Conservation (phyloP, 208 protist genomes). For the Crithidia sp. region DNA sequence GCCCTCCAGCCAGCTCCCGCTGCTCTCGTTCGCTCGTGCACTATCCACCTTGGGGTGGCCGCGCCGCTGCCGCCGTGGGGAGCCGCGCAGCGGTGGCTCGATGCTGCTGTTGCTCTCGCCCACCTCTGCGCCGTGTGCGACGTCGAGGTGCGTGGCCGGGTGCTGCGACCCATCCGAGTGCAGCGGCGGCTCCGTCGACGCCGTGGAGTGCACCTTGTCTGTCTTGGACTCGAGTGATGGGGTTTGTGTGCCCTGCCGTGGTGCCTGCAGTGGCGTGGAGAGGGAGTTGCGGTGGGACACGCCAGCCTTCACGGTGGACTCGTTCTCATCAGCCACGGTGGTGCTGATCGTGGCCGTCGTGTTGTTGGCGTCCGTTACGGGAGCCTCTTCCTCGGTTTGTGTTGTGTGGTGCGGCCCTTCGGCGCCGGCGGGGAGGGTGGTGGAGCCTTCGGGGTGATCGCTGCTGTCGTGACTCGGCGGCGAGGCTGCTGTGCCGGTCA, state of each 20-base stretch:
- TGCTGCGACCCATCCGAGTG: not conserved
- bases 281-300: too few species aligned
- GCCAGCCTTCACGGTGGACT: too few species aligned
- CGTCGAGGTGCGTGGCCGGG: not conserved
- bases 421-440: slow-evolving; percentile 2
- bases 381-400: not conserved
- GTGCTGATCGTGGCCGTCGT: not conserved
- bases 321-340: not conserved
- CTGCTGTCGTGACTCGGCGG: not conserved
- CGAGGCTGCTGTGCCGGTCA: not conserved
- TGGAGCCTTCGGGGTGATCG: slow-evolving; percentile 2
- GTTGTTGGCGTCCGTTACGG: not conserved
- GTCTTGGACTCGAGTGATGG: too few species aligned
- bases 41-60: not conserved
- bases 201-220: not conserved
- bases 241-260: not conserved
- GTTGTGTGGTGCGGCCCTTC: slow-evolving; percentile 1
- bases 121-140: not conserved
- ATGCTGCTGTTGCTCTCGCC: slow-evolving; percentile 17
- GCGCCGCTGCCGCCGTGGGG: not conserved
- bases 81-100: not conserved
- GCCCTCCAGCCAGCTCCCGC: slow-evolving; percentile 7
- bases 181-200: not conserved
- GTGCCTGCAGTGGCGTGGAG: not conserved
- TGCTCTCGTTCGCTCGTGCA: slow-evolving; percentile 3